phyloP scores from a whole-genome alignment of 257 asterid species.

The Gentiana straminea region DNA sequence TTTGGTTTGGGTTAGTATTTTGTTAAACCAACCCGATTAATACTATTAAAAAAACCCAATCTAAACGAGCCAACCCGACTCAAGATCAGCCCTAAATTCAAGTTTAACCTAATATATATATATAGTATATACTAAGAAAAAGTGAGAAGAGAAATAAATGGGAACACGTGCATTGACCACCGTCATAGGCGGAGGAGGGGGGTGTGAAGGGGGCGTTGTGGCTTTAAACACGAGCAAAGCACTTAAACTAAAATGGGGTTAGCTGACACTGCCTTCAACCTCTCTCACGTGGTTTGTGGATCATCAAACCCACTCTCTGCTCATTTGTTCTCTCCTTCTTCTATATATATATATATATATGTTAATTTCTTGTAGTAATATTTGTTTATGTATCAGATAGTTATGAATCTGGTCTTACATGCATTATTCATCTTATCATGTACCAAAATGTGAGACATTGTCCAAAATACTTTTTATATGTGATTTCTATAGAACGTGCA shows the following conservation, averaged over 20 bases:
- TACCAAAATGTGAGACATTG: background rate
- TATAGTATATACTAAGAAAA: too few relatives aligned
- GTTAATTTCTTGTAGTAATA: background rate
- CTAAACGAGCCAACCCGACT: conserved; percentile 2
- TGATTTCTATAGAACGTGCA: too few relatives aligned
- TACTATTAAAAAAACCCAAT: conserved; percentile 8
- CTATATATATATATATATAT: background rate
- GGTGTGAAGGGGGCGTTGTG: background rate
- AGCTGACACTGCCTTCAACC: conserved; percentile 7
- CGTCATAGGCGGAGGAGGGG: conserved; percentile 4
- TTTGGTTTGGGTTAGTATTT: too few relatives aligned
- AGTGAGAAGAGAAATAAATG: too few relatives aligned
- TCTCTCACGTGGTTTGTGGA: conserved; percentile 14
- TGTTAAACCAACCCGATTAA: background rate
- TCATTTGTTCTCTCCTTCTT: background rate
- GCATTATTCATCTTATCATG: background rate
- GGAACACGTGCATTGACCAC: conserved; percentile 34
- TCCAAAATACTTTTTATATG: background rate
- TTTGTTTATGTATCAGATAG: background rate
- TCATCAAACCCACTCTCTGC: background rate
- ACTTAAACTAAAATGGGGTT: background rate
- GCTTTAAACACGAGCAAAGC: conserved; percentile 16
- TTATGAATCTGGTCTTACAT: background rate
- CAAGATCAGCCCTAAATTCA: conserved; percentile 1
- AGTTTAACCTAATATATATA: too few relatives aligned